Evolutionary conservation across 192 early-diverging fungal species (phyloP).

Genomic region (Thoreauomyces humboldtii): DNA sequence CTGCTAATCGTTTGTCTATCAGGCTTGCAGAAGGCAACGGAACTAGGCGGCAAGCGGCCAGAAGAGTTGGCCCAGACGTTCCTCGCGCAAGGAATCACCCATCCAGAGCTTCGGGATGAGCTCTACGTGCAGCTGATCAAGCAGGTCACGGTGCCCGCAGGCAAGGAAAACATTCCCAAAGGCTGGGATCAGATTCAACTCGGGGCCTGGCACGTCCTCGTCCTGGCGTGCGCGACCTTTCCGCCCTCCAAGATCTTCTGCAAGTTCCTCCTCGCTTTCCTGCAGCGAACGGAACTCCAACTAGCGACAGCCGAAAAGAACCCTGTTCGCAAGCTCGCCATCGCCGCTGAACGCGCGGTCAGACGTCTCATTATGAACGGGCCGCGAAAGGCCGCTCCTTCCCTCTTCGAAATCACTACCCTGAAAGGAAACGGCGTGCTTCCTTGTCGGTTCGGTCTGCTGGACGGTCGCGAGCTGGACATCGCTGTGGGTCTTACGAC

Average conservation of each 20-base stretch:
- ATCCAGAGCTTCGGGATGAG: slow-evolving; percentile 46
- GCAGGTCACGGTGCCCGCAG: slow-evolving; percentile 44
- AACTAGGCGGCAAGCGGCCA: slow-evolving; percentile 37
- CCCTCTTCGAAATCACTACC: slow-evolving; percentile 29
- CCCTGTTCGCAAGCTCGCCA: slow-evolving; percentile 30
- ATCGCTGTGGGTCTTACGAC: slow-evolving; percentile 38
- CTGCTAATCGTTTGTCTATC: neutral
- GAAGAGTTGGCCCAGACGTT: slow-evolving; percentile 38
- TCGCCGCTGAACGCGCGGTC: slow-evolving; percentile 33
- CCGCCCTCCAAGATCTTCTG: slow-evolving; percentile 47
- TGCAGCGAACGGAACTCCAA: slow-evolving; percentile 28
- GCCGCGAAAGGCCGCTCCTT: slow-evolving; percentile 38
- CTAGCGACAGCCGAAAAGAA: slow-evolving; percentile 27
- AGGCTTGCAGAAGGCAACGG: slow-evolving; percentile 37
- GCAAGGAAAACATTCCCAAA: slow-evolving; percentile 25
- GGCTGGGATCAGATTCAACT: slow-evolving; percentile 41
- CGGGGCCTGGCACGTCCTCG: slow-evolving; percentile 41
- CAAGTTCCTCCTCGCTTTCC: slow-evolving; percentile 45
- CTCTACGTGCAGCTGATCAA: slow-evolving; percentile 49
- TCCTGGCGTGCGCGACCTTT: slow-evolving; percentile 39
- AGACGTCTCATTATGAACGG: slow-evolving; percentile 43
- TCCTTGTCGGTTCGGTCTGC: slow-evolving; percentile 41
- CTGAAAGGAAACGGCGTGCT: slow-evolving; percentile 7
- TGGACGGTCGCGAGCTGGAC: slow-evolving; percentile 43
- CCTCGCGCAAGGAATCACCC: slow-evolving; percentile 32